Evolutionary conservation across 1,139 yeast species (phyloP), one percentile per base, ranked within the genome.

Genomic region (Hyphopichia burtonii): DNA sequence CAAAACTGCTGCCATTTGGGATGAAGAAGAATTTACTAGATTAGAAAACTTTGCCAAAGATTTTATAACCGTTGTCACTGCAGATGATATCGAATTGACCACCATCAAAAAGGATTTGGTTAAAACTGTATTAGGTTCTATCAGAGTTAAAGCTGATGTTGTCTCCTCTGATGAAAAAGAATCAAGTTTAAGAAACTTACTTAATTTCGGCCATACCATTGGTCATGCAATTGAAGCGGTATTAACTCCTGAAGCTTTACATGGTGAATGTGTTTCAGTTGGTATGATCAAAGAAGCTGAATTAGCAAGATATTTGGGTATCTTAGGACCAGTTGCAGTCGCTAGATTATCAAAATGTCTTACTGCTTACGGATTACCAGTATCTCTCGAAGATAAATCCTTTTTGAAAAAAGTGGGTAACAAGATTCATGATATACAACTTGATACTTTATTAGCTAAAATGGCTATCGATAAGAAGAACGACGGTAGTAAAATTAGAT

Each of bases 161-260:
- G 99, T 94, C 14, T 81, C 96, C 4, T 76, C 83, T 14, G 99
- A 94, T 65, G 99, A 94, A 66, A 86, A 96, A 58, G 99, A 94
- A 64, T 89, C 96, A 41, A 95, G 97, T 2, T 76, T 93, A 53
- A 80, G 99, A 68, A 93, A 93, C 64, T 71, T 93, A 53, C 76
- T 93, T 48, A 93, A 93, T 66, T 94, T 93, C 60, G 99, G 99
- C 25, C 99, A 93, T 64, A 83, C 97, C 31, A 91, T 93, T 55
- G 99, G 99, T 36, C 99, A 93, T 63, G 99, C 99, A 20, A 90
- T 86, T 53, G 99, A 93, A 69, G 99, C 99, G 14, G 82, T 94
- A 30, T 75, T 93, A 50, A 90, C 98, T 4, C 99, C 99, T 8
- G 90, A 91, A 62, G 94, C 96, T 16, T 76, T 93, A 38, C 99